Conservation (phyloP, 108 stramenopile species). For the Cyclostephanos invisitatus region DNA sequence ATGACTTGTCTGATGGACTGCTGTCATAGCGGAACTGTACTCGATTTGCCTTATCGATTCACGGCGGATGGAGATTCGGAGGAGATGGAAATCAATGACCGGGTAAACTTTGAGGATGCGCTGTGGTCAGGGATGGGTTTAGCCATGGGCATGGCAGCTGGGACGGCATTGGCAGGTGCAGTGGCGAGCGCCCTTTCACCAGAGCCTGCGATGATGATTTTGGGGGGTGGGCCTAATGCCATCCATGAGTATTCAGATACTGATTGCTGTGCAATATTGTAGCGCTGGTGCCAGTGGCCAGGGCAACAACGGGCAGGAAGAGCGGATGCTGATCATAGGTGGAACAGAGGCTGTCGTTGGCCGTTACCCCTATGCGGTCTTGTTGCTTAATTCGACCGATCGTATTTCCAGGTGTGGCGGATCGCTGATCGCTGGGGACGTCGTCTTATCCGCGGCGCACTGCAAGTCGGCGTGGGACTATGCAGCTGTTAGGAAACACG, state of each 20-base stretch:
- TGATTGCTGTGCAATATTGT: slow-evolving; percentile 21
- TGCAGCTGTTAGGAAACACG: neutral
- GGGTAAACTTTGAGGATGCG: slow-evolving; percentile 31
- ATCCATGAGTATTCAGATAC: slow-evolving; percentile 33
- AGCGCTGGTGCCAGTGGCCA: neutral
- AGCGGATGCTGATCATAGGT: slow-evolving; percentile 29
- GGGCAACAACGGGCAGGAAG: neutral
- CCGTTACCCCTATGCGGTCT: slow-evolving; percentile 27
- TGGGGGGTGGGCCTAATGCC: slow-evolving; percentile 45
- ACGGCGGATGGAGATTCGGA: slow-evolving; percentile 62
- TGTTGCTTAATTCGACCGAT: slow-evolving; percentile 7
- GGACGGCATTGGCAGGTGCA: slow-evolving; percentile 15
- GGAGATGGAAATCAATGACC: slow-evolving; percentile 47
- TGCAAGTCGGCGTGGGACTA: neutral
- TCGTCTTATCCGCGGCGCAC: slow-evolving; percentile 12
- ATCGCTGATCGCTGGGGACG: slow-evolving; percentile 5
- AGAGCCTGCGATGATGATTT: slow-evolving; percentile 30
- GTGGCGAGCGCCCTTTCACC: slow-evolving; percentile 13
- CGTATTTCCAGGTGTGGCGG: slow-evolving; percentile 23
- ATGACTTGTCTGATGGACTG: slow-evolving; percentile 83
- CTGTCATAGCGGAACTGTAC: slow-evolving; percentile 80
- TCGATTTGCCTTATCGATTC: slow-evolving; percentile 84
- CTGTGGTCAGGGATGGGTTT: slow-evolving; percentile 33
- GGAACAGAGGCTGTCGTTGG: slow-evolving; percentile 27
- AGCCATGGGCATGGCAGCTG: slow-evolving; percentile 14